Evolutionary conservation across 2,329 filamentous ascomycete species (phyloP), one percentile per base, ranked within the genome.

Genomic region (Diplodia corticola): DNA sequence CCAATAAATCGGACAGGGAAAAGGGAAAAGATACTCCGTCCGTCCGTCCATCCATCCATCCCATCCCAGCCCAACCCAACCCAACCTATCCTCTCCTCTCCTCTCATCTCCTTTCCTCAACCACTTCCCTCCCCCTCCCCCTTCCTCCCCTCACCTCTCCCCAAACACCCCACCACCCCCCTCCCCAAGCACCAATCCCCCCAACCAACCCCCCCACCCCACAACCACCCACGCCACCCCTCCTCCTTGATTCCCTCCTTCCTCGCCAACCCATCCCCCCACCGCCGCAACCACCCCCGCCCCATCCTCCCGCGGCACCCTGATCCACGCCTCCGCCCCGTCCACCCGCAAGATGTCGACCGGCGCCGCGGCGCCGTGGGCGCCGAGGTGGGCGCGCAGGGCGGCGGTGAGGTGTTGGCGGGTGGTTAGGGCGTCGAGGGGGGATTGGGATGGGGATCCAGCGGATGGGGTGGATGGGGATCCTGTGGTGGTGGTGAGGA

Each of bases 331-430:
- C 5, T n/a, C 37, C 64, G 10, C 26, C 55, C 88, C 89, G 0
- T 87, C 89, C 0, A 88, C 80, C 64, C 87, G 86, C 48, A 93
- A 82, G 37, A 92, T 84, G 72, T 93, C 90, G 60, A 92, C 73
- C 3, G 87, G 78, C 13, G 92, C 86, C 20, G 87, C 88, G 2
- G 82, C 78, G 13, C 91, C 91, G 1, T 86, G 87, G n/a, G 86
- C 76, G 17, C 90, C 90, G 0, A 92, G 83, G 70, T 90, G 92
- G 69, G 89, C 87, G 1, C 81, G 81, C 20, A 92, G 78, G 0
- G 89, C 89, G 2, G 84, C 76, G 5, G 84, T 86, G 70, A 89
- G 84, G 73, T 89, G 86, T 1, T 86, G 81, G 54, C 86, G 87
- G 26, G 85, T 82, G 49, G 86, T 88, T 4, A 91, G 78, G 3